Base-by-base conservation (phyloP, 768 basidiomycete species). In the Suillus brevipes region DNA sequence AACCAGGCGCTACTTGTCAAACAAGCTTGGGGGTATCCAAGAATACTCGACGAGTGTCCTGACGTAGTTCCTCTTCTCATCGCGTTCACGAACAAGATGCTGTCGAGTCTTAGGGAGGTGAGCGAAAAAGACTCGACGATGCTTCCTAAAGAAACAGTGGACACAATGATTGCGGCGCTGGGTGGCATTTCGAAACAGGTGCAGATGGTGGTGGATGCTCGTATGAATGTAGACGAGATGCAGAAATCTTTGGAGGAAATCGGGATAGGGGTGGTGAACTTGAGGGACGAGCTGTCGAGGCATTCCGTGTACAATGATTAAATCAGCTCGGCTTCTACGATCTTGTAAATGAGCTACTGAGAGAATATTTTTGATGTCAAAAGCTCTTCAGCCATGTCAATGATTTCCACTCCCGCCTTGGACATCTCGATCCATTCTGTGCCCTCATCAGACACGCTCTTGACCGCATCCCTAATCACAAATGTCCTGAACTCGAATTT, bases 381-480 rank as follows among this genome's bases (percentile, higher is more conserved):
- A 37, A 81, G 64, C 23, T 79, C 73, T 31, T 62, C 53, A 34
- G 72, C 63, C 37, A 68, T 74, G 37, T 80, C 71, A 10, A 79
- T 68, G 43, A 79, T 66, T 7, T 68, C 70, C 36, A 80, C 72
- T 3, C 80, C 81, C 37, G 75, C 80, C 61, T 70, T 64, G 65
- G 69, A 64, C 74, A 82, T 73, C 43, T 75, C 76, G 1, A 76
- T 74, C 78, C 81, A 82, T 23, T 80, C 79, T 38, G 63, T 65
- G 20, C 76, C 75, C 2, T 74, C 73, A 13, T 63, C 66, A 47
- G 71, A 72, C 28, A 71, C 84, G 58, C 82, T 83, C 70, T 77
- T 82, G 56, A 84, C 80, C 23, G 77, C 84, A 65, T 86, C 84
- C 45, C 61, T 79, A 7, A 86, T 73, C 6, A 85, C 78, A 83